Evolutionary conservation across 495 filamentous ascomycete genomes (phyloP).

Genomic region (Terfezia boudieri): DNA sequence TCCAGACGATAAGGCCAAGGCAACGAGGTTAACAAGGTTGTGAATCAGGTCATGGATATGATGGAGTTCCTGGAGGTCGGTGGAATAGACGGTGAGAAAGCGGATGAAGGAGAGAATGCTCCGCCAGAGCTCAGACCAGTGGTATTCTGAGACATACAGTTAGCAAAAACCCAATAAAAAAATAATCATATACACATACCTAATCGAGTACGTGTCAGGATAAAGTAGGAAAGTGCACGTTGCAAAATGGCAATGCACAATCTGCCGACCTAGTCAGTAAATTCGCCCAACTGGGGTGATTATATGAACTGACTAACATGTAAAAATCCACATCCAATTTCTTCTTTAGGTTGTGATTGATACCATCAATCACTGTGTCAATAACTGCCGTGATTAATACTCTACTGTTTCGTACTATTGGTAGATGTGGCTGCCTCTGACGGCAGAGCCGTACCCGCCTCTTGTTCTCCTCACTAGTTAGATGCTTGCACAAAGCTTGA

Average conservation of each 20-base stretch:
- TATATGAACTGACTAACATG: slow-evolving; percentile 23
- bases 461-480: slow-evolving; percentile 64
- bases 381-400: slow-evolving; percentile 51
- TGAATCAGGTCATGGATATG: slow-evolving; percentile 40
- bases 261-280: slow-evolving; percentile 3
- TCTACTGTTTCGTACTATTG: slow-evolving; percentile 45
- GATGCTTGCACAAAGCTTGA: slow-evolving; percentile 54
- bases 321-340: slow-evolving; percentile 72
- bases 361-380: slow-evolving; percentile 68
- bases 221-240: slow-evolving; percentile 62
- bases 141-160: slow-evolving; percentile 31
- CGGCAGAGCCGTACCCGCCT: slow-evolving; percentile 62
- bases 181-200: slow-evolving; percentile 7
- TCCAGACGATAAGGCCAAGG: slow-evolving; percentile 63
- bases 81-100: slow-evolving; percentile 66
- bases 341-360: slow-evolving; percentile 81
- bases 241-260: slow-evolving; percentile 49
- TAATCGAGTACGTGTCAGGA: slow-evolving; percentile 51
- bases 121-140: slow-evolving; percentile 92
- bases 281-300: not conserved
- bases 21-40: slow-evolving; percentile 60
- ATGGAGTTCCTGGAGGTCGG: slow-evolving; percentile 42
- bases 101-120: slow-evolving; percentile 71
- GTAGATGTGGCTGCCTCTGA: slow-evolving; percentile 75
- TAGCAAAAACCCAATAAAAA: not conserved